Conservation (phyloP, 768 basidiomycete species). For the Podaxis sp. region DNA sequence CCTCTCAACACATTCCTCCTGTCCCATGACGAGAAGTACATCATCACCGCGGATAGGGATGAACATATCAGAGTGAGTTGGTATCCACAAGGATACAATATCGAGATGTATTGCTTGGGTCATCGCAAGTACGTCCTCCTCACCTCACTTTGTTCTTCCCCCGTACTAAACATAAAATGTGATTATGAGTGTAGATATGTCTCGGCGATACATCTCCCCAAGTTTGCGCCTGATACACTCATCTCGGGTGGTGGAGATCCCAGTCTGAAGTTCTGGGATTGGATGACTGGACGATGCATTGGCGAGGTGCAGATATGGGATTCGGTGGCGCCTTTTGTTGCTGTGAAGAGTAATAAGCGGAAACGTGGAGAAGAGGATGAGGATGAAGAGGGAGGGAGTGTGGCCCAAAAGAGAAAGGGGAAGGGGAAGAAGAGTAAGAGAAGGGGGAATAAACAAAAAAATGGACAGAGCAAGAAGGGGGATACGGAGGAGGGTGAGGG, state of each 20-base stretch:
- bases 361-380: slow-evolving; percentile 29
- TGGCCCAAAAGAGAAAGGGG: slow-evolving; percentile 20
- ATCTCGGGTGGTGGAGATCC: slow-evolving; percentile 91
- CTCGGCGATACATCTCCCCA: slow-evolving; percentile 74
- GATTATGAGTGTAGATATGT: slow-evolving; percentile 60
- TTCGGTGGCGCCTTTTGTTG: slow-evolving; percentile 49
- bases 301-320: slow-evolving; percentile 52
- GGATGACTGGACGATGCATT: slow-evolving; percentile 59
- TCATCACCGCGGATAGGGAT: slow-evolving; percentile 91
- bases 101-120: slow-evolving; percentile 87
- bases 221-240: slow-evolving; percentile 44
- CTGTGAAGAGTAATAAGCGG: slow-evolving; percentile 31
- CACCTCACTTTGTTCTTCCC: background rate
- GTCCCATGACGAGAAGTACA: slow-evolving; percentile 62
- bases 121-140: slow-evolving; percentile 63
- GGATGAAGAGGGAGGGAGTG: slow-evolving; percentile 22
- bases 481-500: slow-evolving; percentile 19
- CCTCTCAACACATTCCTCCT: slow-evolving; percentile 76
- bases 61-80: slow-evolving; percentile 93
- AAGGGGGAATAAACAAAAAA: slow-evolving; percentile 19
- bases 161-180: background rate
- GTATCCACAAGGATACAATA: slow-evolving; percentile 83
- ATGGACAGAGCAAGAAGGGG: slow-evolving; percentile 24
- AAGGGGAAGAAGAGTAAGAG: slow-evolving; percentile 24
- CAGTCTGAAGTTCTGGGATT: slow-evolving; percentile 76